These are phyloP conservation scores for Cyclotella distinguenda DNA, from an alignment of 108 stramenopile species.

Conservation along the genomic window DNA sequence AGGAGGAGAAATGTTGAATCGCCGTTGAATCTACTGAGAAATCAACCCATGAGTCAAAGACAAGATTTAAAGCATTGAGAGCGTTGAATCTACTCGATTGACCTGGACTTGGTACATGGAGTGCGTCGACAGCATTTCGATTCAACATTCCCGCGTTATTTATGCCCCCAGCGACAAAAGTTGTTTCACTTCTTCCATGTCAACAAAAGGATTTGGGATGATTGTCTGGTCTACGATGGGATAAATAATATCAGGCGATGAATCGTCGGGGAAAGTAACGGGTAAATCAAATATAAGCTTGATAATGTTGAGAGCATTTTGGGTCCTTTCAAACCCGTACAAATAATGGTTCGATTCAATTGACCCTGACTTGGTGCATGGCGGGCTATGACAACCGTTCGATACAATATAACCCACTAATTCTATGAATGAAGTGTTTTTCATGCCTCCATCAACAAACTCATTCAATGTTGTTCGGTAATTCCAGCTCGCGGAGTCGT, in stretches of 20 bases:
- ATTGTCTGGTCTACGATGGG: neutral
- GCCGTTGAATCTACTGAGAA: no score
- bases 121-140: no score
- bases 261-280: neutral
- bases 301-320: slow-evolving; percentile 29
- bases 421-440: slow-evolving; percentile 27
- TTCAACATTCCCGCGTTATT: no score
- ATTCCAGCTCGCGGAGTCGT: slow-evolving; percentile 9
- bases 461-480: slow-evolving; percentile 17
- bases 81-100: no score
- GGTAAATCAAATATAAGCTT: slow-evolving; percentile 29
- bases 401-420: slow-evolving; percentile 19
- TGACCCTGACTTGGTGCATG: slow-evolving; percentile 11
- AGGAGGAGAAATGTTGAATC: no score
- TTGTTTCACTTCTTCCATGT: neutral
- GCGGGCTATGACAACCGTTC: slow-evolving; percentile 15
- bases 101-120: no score
- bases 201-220: slow-evolving; percentile 4
- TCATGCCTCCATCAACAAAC: slow-evolving; percentile 38
- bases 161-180: neutral
- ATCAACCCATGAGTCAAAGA: no score
- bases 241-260: neutral
- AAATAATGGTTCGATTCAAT: slow-evolving; percentile 8
- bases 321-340: slow-evolving; percentile 15
- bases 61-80: no score